phyloP scores from a whole-genome alignment of 2,329 filamentous ascomycete species.

The Aspergillus phoenicis region DNA sequence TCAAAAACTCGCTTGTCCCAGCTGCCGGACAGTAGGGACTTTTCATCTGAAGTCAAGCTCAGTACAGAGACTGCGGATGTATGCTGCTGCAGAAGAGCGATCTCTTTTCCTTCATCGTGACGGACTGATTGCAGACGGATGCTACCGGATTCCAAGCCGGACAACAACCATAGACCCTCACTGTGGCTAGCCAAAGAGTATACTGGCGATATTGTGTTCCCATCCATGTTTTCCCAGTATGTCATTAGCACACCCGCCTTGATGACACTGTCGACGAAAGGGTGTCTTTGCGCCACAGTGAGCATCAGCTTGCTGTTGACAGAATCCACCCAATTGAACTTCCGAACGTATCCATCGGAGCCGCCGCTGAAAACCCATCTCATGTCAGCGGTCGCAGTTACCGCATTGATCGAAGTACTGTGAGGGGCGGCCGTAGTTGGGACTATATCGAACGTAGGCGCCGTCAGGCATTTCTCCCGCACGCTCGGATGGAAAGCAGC shows the following conservation, averaged over 20 bases:
- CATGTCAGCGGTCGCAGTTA: slow-evolving; percentile 90
- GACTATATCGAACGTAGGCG: slow-evolving; percentile 86
- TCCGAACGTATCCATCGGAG: slow-evolving; percentile 91
- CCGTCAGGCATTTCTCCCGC: slow-evolving; percentile 77
- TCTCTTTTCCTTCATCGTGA: slow-evolving; percentile 91
- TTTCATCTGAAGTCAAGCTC: slow-evolving; percentile 79
- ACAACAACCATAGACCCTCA: slow-evolving; percentile 86
- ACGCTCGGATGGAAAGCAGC: slow-evolving; percentile 62
- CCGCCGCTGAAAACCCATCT: slow-evolving; percentile 94
- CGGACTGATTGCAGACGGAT: slow-evolving; percentile 93
- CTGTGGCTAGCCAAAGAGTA: slow-evolving; percentile 93
- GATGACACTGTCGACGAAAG: slow-evolving; percentile 94
- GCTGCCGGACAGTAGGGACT: slow-evolving; percentile 83
- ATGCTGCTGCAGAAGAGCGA: slow-evolving; percentile 78
- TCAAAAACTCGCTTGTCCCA: slow-evolving; percentile 96
- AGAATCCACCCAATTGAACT: slow-evolving; percentile 93
- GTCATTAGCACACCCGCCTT: slow-evolving; percentile 93
- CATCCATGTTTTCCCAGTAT: slow-evolving; percentile 98
- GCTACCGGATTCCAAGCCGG: slow-evolving; percentile 83
- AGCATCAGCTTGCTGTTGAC: slow-evolving; percentile 92
- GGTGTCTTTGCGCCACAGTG: slow-evolving; percentile 92
- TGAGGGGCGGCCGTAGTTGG: slow-evolving; percentile 96
- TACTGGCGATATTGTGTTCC: slow-evolving; percentile 73
- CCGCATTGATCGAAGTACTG: slow-evolving; percentile 90
- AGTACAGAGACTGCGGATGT: slow-evolving; percentile 90